Conservation (phyloP, 345 rosid species). For the Noccaea bulbosa region DNA sequence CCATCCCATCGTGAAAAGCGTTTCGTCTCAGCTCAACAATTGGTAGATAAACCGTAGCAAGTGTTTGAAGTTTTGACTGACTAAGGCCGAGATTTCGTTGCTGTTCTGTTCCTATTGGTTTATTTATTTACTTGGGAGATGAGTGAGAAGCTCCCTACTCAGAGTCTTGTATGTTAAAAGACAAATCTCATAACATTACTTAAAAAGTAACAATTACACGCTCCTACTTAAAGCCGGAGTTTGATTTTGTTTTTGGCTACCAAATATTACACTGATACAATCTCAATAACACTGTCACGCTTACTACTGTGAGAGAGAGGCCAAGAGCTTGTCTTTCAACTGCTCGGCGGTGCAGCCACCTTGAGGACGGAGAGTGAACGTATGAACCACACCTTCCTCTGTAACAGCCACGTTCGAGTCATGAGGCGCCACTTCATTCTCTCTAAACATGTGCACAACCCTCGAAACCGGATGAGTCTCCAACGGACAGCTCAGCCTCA, state of each 20-base stretch:
- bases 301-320: slow-evolving; percentile 57
- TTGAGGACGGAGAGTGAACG: slow-evolving; percentile 68
- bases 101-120: too few species aligned
- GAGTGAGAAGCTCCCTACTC: slow-evolving; percentile 5
- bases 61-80: slow-evolving; percentile 9
- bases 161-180: slow-evolving; percentile 22
- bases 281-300: slow-evolving; percentile 1
- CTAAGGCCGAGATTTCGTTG: too few species aligned
- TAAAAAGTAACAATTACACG: slow-evolving; percentile 13
- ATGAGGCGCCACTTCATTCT: slow-evolving; percentile 62
- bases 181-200: slow-evolving; percentile 20
- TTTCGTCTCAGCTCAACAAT: slow-evolving; percentile 71
- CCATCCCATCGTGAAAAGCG: slow-evolving; percentile 82
- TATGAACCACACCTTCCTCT: slow-evolving; percentile 74
- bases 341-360: slow-evolving; percentile 72
- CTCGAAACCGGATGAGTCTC: slow-evolving; percentile 74
- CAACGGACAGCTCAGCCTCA: slow-evolving; percentile 73
- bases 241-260: slow-evolving; percentile 9
- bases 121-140: too few species aligned
- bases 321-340: slow-evolving; percentile 77
- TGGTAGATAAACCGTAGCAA: slow-evolving; percentile 53
- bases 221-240: neutral
- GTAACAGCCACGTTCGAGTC: slow-evolving; percentile 66
- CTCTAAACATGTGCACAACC: slow-evolving; percentile 64
- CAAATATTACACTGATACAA: slow-evolving; percentile 20